A percentile compares a stretch with the other conserved stretches of the same genome.
Evolutionary conservation across 2,329 filamentous ascomycete species (phyloP).

Genomic region (Fusarium anthophilum): DNA sequence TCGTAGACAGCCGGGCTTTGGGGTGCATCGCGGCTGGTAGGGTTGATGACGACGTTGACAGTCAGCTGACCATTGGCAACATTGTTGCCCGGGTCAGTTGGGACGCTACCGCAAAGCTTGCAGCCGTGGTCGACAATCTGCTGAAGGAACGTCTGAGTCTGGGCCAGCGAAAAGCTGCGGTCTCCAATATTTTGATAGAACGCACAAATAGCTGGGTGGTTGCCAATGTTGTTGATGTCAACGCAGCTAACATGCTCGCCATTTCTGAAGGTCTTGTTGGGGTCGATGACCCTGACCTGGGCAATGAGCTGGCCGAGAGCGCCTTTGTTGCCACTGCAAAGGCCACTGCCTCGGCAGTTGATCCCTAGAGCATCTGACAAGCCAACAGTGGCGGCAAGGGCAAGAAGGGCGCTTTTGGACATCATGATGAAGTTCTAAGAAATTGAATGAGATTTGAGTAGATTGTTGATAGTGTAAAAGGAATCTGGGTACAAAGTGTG

Average conservation of each 20-base stretch:
- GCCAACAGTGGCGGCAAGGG: not conserved
- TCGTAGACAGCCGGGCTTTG: not conserved
- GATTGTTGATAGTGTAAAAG: not conserved
- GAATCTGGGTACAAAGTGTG: not conserved
- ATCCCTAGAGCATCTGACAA: not conserved
- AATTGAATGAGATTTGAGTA: not conserved
- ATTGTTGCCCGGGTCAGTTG: not conserved
- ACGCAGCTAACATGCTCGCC: not conserved
- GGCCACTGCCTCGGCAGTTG: conserved; percentile 1
- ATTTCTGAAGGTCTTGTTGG: not conserved
- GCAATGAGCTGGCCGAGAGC: not conserved
- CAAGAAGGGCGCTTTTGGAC: not conserved
- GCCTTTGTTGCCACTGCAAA: not conserved
- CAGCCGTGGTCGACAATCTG: not conserved
- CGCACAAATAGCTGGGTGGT: not conserved
- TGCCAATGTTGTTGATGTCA: not conserved
- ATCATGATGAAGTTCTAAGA: not conserved
- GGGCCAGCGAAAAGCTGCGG: not conserved
- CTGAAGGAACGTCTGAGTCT: not conserved
- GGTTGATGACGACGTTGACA: not conserved
- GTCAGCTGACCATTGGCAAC: not conserved
- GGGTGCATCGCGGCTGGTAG: not conserved
- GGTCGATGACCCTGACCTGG: not conserved
- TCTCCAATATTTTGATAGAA: not conserved
- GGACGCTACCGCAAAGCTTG: not conserved